These are phyloP conservation scores for Syzygium aqueum DNA, from an alignment of 345 rosid species.

Conservation along the genomic window DNA sequence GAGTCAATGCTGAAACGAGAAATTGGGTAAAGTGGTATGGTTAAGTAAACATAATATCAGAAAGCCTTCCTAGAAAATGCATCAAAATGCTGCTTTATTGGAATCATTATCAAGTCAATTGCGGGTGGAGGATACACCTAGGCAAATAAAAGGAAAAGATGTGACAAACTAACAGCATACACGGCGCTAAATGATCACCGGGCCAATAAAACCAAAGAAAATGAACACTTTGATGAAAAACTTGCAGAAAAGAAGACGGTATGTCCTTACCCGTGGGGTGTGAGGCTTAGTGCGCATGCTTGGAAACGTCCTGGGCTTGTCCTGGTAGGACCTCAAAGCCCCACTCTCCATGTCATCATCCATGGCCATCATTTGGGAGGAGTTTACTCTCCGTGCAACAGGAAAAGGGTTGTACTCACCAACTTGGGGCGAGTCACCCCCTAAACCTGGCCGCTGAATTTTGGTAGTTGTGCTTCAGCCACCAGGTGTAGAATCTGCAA, in stretches of 20 bases:
- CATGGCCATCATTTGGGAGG: conserved; percentile 62
- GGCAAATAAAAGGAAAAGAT: background rate
- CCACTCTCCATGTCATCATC: conserved; percentile 87
- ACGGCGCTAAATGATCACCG: background rate
- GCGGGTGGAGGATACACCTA: background rate
- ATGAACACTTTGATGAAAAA: background rate
- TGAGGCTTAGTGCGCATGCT: conserved; percentile 79
- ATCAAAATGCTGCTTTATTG: background rate
- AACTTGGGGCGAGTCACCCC: conserved; percentile 36
- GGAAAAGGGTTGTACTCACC: conserved; percentile 22
- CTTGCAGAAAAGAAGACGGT: background rate
- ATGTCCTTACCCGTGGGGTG: conserved; percentile 49
- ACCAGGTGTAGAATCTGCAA: background rate
- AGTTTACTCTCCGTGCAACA: conserved; percentile 33
- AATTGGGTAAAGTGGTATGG: background rate
- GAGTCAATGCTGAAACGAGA: background rate
- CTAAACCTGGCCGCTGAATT: conserved; percentile 34
- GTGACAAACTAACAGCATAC: background rate
- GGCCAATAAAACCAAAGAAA: background rate
- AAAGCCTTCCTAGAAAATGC: background rate
- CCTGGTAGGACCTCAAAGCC: conserved; percentile 57
- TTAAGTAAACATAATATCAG: background rate
- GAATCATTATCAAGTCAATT: background rate
- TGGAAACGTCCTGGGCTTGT: conserved; percentile 84
- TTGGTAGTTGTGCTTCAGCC: conserved; percentile 3